phyloP scores from a whole-genome alignment of 768 basidiomycete genomes.

The Pleurotus ostreatus region DNA sequence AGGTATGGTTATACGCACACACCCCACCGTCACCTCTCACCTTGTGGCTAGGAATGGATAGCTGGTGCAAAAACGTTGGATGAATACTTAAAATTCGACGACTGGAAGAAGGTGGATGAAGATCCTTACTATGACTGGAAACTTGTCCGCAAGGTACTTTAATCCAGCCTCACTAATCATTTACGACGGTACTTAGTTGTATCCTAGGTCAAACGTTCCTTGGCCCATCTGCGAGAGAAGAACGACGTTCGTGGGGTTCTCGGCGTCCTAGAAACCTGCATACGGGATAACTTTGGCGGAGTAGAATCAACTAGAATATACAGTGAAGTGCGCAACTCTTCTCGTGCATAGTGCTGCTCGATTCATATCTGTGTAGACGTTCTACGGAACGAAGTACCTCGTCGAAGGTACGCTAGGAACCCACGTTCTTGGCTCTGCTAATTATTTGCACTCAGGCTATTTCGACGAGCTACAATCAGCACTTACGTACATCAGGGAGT shows the following conservation, averaged over 20 bases:
- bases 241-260: conserved; percentile 83
- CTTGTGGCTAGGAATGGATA: conserved; percentile 73
- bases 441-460: conserved; percentile 46
- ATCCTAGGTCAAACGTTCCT: conserved; percentile 65
- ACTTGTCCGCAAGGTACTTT: conserved; percentile 66
- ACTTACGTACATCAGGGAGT: conserved; percentile 71
- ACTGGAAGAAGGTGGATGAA: conserved; percentile 88
- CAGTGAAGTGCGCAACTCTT: conserved; percentile 70
- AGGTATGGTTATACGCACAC: conserved; percentile 35
- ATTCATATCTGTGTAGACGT: conserved; percentile 55
- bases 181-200: background rate
- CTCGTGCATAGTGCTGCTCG: conserved; percentile 7
- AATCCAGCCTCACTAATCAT: background rate
- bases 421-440: background rate
- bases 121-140: conserved; percentile 92
- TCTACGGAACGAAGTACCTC: conserved; percentile 83
- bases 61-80: conserved; percentile 75
- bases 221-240: conserved; percentile 65
- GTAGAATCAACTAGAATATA: conserved; percentile 81
- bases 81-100: conserved; percentile 75
- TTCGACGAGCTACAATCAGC: conserved; percentile 74
- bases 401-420: conserved; percentile 64
- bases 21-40: background rate
- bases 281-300: conserved; percentile 90
- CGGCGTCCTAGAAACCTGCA: conserved; percentile 87